Percentiles rank a stretch among this genome's conserved stretches.
These are phyloP conservation scores for Neurospora hispaniola DNA, from an alignment of 495 filamentous ascomycete genomes.

Conservation along the genomic window DNA sequence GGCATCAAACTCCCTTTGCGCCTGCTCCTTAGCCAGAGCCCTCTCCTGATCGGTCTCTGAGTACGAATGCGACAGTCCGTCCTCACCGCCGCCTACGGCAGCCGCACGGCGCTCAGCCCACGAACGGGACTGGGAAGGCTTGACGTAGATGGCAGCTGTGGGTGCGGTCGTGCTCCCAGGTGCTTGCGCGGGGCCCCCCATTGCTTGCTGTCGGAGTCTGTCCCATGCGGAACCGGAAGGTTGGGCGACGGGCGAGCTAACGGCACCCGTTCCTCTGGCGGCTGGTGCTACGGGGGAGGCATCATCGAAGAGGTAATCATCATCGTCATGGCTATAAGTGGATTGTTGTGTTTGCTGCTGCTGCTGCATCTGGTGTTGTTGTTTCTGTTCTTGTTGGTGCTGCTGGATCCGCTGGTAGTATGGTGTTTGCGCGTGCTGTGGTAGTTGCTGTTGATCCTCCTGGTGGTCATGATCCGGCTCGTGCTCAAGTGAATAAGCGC, in stretches of 20 bases:
- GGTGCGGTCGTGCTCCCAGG: neutral
- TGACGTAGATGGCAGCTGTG: slow-evolving; percentile 1
- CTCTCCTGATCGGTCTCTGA: slow-evolving; percentile 24
- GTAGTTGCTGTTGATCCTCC: slow-evolving; percentile 8
- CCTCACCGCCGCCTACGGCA: slow-evolving; percentile 6
- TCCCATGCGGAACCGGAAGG: slow-evolving; percentile 28
- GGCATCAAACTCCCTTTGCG: slow-evolving; percentile 38
- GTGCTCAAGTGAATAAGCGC: neutral
- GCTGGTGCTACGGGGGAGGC: slow-evolving; percentile 29
- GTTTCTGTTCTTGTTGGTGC: neutral
- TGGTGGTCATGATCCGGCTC: neutral
- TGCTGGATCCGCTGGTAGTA: neutral
- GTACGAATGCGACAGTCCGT: slow-evolving; percentile 25
- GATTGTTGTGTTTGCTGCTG: neutral
- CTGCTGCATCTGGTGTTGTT: neutral
- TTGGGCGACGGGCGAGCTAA: neutral
- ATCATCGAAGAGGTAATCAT: slow-evolving; percentile 26
- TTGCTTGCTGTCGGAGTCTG: slow-evolving; percentile 20
- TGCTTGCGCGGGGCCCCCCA: neutral
- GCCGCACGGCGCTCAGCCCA: slow-evolving; percentile 14
- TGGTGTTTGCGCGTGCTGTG: neutral
- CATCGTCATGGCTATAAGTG: slow-evolving; percentile 11
- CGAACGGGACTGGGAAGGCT: neutral
- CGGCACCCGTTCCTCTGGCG: slow-evolving; percentile 6
- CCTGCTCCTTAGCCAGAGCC: slow-evolving; percentile 29